Conservation (phyloP, 257 asterid species). For the Nicotiana obtusifolia region DNA sequence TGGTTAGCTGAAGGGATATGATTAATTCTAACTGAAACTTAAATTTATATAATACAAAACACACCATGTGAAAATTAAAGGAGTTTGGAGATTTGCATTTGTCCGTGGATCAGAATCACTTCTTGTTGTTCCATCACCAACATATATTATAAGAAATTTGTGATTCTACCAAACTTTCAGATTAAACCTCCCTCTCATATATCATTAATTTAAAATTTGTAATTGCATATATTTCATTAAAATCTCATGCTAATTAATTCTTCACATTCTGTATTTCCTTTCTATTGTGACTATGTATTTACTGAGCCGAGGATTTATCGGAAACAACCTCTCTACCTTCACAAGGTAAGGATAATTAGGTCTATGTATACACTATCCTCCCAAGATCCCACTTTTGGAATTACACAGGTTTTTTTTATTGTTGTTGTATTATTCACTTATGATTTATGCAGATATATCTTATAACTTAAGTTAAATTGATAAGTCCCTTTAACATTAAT, state of each 20-base stretch:
- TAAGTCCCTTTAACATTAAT: neutral
- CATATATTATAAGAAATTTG: slow-evolving; percentile 8
- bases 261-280: neutral
- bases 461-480: neutral
- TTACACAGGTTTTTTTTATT: too few relatives aligned
- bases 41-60: slow-evolving; percentile 23
- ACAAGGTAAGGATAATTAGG: too few relatives aligned
- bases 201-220: neutral
- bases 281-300: too few relatives aligned
- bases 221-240: neutral
- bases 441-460: slow-evolving; percentile 19
- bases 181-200: slow-evolving; percentile 44
- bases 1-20: slow-evolving; percentile 12
- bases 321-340: too few relatives aligned
- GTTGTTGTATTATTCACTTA: neutral
- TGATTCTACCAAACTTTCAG: slow-evolving; percentile 50
- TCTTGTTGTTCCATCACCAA: slow-evolving; percentile 47
- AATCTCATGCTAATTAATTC: neutral
- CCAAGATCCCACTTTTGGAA: too few relatives aligned
- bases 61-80: neutral
- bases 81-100: slow-evolving; percentile 42
- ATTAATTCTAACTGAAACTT: slow-evolving; percentile 11
- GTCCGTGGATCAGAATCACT: slow-evolving; percentile 28
- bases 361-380: too few relatives aligned
- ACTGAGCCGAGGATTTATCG: too few relatives aligned